These are phyloP conservation scores for Thielaviopsis cerberus DNA, from an alignment of 2,329 filamentous ascomycete species.

Conservation along the genomic window DNA sequence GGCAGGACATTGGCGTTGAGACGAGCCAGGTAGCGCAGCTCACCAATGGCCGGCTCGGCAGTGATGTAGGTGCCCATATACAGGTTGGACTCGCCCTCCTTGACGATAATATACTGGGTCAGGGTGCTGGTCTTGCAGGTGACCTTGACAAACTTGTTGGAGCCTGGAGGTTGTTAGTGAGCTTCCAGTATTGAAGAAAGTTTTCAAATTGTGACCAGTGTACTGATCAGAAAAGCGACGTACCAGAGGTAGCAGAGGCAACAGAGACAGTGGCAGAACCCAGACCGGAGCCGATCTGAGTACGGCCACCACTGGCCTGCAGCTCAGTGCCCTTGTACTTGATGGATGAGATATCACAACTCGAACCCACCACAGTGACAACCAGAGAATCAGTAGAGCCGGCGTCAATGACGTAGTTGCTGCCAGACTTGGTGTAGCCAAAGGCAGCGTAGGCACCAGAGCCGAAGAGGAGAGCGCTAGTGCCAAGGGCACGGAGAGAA, in stretches of 20 bases:
- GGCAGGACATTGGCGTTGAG: conserved; percentile 32
- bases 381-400: conserved; percentile 29
- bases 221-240: background rate
- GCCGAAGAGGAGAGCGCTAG: conserved; percentile 12
- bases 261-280: conserved; percentile 38
- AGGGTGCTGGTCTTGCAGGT: conserved; percentile 40
- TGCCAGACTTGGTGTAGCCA: conserved; percentile 23
- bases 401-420: conserved; percentile 28
- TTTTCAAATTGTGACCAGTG: background rate
- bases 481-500: conserved; percentile 2
- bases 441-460: conserved; percentile 23
- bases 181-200: too few relatives aligned
- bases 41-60: conserved; percentile 34
- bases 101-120: conserved; percentile 45
- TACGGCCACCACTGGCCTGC: conserved; percentile 32
- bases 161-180: conserved; percentile 6
- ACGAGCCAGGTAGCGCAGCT: conserved; percentile 46
- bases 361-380: conserved; percentile 32
- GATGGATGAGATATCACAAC: conserved; percentile 46
- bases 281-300: conserved; percentile 41
- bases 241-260: conserved; percentile 18
- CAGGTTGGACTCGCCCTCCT: conserved; percentile 39
- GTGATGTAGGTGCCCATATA: conserved; percentile 45
- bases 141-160: conserved; percentile 36
- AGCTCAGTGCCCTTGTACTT: conserved; percentile 39